These are phyloP conservation scores for Rhodotorula mucilaginosa DNA, from an alignment of 1,284 basidiomycete genomes.

Conservation along the genomic window DNA sequence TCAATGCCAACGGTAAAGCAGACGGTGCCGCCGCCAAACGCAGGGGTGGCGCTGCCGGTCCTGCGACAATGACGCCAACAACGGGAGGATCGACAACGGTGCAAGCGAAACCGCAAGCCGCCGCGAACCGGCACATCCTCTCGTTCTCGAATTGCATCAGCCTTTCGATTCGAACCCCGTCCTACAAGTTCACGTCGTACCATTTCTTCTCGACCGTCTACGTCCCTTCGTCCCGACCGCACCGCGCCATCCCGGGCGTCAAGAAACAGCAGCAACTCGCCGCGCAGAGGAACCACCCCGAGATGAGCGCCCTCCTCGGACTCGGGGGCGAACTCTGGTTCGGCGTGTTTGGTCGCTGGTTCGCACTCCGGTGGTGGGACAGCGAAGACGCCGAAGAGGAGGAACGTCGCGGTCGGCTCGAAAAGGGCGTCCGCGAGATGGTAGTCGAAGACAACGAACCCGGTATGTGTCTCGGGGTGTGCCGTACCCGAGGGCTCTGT, in stretches of 20 bases:
- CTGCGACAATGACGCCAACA: neutral
- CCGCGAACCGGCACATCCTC: constrained; percentile 46
- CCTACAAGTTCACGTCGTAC: constrained; percentile 78
- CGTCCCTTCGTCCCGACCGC: constrained; percentile 48
- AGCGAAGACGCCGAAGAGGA: constrained; percentile 26
- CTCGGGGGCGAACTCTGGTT: constrained; percentile 36
- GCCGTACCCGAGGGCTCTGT: too few species aligned
- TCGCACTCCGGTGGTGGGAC: constrained; percentile 35
- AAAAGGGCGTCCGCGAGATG: constrained; percentile 31
- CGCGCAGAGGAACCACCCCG: constrained; percentile 23
- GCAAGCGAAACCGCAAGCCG: neutral
- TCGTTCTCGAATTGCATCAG: constrained; percentile 81
- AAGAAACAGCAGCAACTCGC: constrained; percentile 20
- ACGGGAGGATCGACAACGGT: neutral
- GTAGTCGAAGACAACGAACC: constrained; percentile 32
- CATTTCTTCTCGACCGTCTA: constrained; percentile 78
- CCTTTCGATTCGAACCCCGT: constrained; percentile 88
- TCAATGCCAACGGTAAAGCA: constrained; percentile 27
- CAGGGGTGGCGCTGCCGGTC: neutral
- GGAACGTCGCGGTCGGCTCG: constrained; percentile 33
- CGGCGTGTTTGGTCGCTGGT: constrained; percentile 44
- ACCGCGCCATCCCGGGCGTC: constrained; percentile 2
- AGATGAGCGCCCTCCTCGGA: constrained; percentile 17
- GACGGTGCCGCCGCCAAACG: neutral
- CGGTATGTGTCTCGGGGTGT: constrained; percentile 15